Conservation (phyloP, 1,284 basidiomycete species). For the Leucoagaricus sp. region DNA sequence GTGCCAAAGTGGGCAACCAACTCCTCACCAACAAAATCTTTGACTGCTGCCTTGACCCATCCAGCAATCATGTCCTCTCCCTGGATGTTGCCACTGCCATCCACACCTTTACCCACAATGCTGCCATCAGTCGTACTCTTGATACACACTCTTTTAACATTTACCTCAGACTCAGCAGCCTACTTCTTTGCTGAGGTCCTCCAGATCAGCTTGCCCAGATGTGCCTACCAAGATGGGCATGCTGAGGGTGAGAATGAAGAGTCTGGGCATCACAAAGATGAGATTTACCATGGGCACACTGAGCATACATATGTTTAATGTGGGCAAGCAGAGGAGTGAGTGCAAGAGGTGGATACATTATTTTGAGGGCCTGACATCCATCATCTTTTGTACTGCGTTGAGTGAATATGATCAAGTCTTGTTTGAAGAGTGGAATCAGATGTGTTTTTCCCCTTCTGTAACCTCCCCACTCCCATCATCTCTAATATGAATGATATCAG, state of each 20-base stretch:
- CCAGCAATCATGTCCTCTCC: neutral
- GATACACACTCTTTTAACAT: conserved; percentile 84
- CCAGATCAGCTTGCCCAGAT: conserved; percentile 74
- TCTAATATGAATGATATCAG: conserved; percentile 36
- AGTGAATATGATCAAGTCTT: conserved; percentile 96
- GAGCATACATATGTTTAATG: conserved; percentile 95
- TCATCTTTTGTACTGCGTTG: conserved; percentile 91
- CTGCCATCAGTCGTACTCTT: conserved; percentile 53
- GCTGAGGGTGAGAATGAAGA: conserved; percentile 55
- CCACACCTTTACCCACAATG: neutral
- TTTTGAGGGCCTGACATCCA: conserved; percentile 95
- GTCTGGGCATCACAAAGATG: conserved; percentile 78
- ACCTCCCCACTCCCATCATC: conserved; percentile 12
- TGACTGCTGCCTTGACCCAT: neutral
- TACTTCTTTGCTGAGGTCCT: conserved; percentile 91
- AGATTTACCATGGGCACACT: conserved; percentile 81
- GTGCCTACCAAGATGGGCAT: conserved; percentile 92
- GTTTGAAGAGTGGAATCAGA: conserved; percentile 93
- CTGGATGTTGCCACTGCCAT: neutral
- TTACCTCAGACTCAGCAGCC: conserved; percentile 92
- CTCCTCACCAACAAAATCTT: neutral
- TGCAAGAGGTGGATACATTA: conserved; percentile 96
- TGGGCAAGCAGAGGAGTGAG: conserved; percentile 95
- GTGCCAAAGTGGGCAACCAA: neutral
- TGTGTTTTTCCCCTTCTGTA: conserved; percentile 41